These are phyloP conservation scores for Clitocybe nebularis DNA, from an alignment of 1,284 basidiomycete genomes.

Conservation along the genomic window DNA sequence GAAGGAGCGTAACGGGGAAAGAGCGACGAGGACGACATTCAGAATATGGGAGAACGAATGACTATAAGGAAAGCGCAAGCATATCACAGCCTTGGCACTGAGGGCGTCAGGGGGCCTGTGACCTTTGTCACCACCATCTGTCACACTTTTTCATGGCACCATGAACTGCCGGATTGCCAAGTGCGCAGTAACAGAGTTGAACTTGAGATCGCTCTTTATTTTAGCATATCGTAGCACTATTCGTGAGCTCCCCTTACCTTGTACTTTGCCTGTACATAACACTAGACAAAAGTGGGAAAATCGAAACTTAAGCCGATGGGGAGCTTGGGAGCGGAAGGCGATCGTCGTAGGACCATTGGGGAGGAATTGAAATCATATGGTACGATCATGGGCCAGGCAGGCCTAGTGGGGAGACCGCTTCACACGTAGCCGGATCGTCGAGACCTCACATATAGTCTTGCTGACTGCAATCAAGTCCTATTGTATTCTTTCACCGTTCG, in stretches of 20 bases:
- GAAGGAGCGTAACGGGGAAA: background rate
- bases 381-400: background rate
- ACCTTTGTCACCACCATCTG: too few species aligned
- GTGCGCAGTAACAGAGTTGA: background rate
- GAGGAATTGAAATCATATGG: background rate
- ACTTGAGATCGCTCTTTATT: background rate
- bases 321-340: too few species aligned
- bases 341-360: background rate
- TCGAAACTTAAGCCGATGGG: too few species aligned
- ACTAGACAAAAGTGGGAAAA: too few species aligned
- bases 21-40: background rate
- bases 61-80: background rate
- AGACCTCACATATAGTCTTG: too few species aligned
- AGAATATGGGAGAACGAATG: background rate
- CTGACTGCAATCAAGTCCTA: background rate
- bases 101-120: background rate
- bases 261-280: too few species aligned
- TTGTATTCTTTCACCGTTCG: conserved; percentile 16
- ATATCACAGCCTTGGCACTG: too few species aligned
- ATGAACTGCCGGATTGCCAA: background rate
- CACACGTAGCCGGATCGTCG: background rate
- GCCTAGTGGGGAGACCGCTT: background rate
- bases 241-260: too few species aligned
- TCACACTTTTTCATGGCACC: background rate
- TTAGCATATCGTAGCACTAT: background rate